Base-by-base conservation (phyloP, 768 basidiomycete genomes). In the Coprinopsis strossmayeri region DNA sequence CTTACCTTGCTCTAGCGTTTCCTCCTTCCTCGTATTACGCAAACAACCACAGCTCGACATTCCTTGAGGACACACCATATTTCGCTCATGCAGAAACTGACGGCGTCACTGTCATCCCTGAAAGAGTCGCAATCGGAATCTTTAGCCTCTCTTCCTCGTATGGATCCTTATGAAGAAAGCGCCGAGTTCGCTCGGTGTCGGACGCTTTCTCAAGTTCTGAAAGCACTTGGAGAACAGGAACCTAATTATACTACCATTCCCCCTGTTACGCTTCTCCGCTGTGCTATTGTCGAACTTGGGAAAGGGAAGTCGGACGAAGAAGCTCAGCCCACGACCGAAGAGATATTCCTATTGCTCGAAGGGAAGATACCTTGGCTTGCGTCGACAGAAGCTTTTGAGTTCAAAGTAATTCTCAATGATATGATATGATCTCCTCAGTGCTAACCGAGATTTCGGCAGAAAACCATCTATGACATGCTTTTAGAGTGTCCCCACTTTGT, bases 401-500 rank as follows among this genome's bases (percentile, higher is more conserved):
- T 72, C 56, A 79, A 84, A 72, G 86, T 87, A n/a, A n/a, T n/a
- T n/a, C n/a, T n/a, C n/a, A n/a, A n/a, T n/a, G n/a, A n/a, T n/a
- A n/a, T n/a, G n/a, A n/a, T n/a, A n/a, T n/a, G n/a, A n/a, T n/a
- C n/a, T n/a, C 1, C 21, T 46, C 20, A 25, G 43, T 7, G 2
- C 48, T 50, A 26, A 45, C 23, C 30, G 17, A 7, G 9, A 7
- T 32, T 38, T 28, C 15, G 41, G 11, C 46, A 67, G 67, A 58
- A 67, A 79, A 73, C 68, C 59, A 62, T 88, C 20, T 88, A 84
- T 83, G 70, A 78, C 28, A 76, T 76, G 2, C 77, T 86, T 18
- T 76, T 70, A 35, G 73, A 64, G 11, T 73, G 64, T 40, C 69
- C 78, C 1, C 56, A 78, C 10, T 89, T 84, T 53, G 64, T 56